Percentiles rank a stretch among this genome's conserved stretches.
These are phyloP conservation scores for Neofusicoccum cordaticola DNA, from an alignment of 2,329 filamentous ascomycete species.

Conservation along the genomic window DNA sequence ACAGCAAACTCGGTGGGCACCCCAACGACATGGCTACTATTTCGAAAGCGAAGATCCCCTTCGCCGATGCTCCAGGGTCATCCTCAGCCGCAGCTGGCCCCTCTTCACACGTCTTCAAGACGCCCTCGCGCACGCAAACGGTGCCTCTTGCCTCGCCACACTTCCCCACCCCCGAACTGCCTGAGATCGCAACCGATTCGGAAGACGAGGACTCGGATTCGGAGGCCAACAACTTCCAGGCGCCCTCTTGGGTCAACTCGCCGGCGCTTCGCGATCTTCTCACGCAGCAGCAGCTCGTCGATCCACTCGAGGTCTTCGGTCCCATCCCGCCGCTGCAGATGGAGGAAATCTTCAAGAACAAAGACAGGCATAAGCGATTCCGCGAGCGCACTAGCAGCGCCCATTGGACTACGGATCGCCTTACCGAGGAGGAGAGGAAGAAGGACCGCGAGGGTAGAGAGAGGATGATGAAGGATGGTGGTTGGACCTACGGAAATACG, in stretches of 20 bases:
- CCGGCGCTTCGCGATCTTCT: slow-evolving; percentile 76
- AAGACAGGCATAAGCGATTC: slow-evolving; percentile 82
- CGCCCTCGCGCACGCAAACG: slow-evolving; percentile 59
- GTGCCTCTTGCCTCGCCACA: slow-evolving; percentile 72
- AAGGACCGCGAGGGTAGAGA: slow-evolving; percentile 78
- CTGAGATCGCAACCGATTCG: slow-evolving; percentile 92
- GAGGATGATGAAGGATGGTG: slow-evolving; percentile 75
- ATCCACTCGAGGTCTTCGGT: slow-evolving; percentile 84
- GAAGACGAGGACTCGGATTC: slow-evolving; percentile 69
- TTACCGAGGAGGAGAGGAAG: slow-evolving; percentile 84
- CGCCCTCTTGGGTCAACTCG: slow-evolving; percentile 84
- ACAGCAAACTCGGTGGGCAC: slow-evolving; percentile 63
- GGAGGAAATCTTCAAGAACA: slow-evolving; percentile 95
- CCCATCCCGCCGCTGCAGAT: slow-evolving; percentile 84
- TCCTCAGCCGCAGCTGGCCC: slow-evolving; percentile 6
- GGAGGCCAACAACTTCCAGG: slow-evolving; percentile 46
- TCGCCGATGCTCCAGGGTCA: slow-evolving; percentile 66
- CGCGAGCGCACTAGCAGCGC: slow-evolving; percentile 88
- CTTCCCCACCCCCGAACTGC: slow-evolving; percentile 87
- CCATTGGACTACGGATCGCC: slow-evolving; percentile 81
- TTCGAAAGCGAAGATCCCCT: slow-evolving; percentile 84
- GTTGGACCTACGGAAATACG: slow-evolving; percentile 54
- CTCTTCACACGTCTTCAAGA: slow-evolving; percentile 57
- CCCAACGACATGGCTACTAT: slow-evolving; percentile 84
- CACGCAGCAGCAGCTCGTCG: slow-evolving; percentile 76